Evolutionary conservation across 2,329 filamentous ascomycete genomes (phyloP), one percentile per base, ranked within the genome.

Genomic region (Alternaria sp.): DNA sequence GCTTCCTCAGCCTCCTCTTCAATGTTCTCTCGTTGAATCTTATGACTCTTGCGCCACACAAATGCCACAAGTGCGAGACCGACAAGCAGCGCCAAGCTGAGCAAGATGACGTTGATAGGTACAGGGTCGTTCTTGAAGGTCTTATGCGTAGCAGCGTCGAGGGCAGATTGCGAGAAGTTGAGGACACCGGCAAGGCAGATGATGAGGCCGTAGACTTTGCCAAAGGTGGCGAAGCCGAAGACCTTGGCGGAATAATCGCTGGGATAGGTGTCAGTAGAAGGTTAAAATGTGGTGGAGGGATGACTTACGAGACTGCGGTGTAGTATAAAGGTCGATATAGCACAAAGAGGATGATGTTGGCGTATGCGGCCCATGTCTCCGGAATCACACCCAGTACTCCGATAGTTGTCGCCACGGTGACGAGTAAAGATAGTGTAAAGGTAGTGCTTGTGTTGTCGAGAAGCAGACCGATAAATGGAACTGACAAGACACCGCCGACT

Each of bases 161-260:
- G 83, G 0, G 87, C 92, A 5, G 89, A 90, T 80, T 96, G 93
- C 1, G 87, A 87, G 72, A 97, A 94, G 78, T 96, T 96, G 72
- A 93, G 85, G 0, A 97, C 77, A 0, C 94, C 93, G 0, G 93
- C 90, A 2, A 95, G 81, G 78, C 92, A 96, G 68, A 97, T 96
- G 66, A 96, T 91, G 20, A 94, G 85, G 11, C 93, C 93, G 78
- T 97, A 97, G n/a, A 97, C 93, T 58, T 92, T 96, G 46, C 93
- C 94, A 69, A 97, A 97, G 0, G 93, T 96, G 62, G 89, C 77
- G 80, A 96, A 96, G 16, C 93, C 93, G 75, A 97, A 97, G 36
- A 97, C 93, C 80, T 96, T 96, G 62, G 92, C 93, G 20, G 88
- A 87, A 77, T 96, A 96, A 80, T 97, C 93, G 26, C 85, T 85